A percentile compares a stretch with the other conserved stretches of the same genome.
These are phyloP conservation scores for Apiotrichum sp. DNA, from an alignment of 1,284 basidiomycete species.

Conservation along the genomic window DNA sequence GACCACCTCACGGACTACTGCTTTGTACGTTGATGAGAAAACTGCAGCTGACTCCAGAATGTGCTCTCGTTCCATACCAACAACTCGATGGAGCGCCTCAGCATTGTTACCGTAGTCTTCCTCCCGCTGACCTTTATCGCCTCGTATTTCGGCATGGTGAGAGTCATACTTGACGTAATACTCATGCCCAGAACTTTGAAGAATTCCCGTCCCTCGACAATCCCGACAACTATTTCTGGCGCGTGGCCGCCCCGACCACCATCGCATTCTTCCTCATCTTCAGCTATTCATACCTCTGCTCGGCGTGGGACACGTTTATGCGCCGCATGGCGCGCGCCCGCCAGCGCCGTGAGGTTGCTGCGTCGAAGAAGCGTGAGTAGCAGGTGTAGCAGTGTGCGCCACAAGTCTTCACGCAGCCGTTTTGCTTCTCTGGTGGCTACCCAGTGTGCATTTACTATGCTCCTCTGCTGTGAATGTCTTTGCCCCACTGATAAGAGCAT, in stretches of 20 bases:
- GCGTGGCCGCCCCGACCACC: constrained; percentile 39
- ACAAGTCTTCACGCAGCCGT: too few species aligned
- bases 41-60: constrained; percentile 22
- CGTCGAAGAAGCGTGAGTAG: background rate
- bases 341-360: background rate
- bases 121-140: constrained; percentile 33
- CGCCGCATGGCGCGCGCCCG: constrained; percentile 18
- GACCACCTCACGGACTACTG: constrained; percentile 47
- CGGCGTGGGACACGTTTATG: constrained; percentile 25
- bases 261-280: constrained; percentile 45
- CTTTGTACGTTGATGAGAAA: constrained; percentile 31
- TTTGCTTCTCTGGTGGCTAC: too few species aligned
- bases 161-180: background rate
- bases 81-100: constrained; percentile 45
- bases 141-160: constrained; percentile 38
- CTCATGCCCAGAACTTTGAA: constrained; percentile 30
- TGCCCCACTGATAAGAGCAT: too few species aligned
- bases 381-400: too few species aligned
- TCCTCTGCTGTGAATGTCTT: too few species aligned
- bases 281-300: constrained; percentile 35
- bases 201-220: constrained; percentile 32
- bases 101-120: constrained; percentile 47
- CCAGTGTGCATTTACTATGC: too few species aligned
- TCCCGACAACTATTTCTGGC: constrained; percentile 43
- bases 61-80: constrained; percentile 45